These are phyloP conservation scores for Amaranthus cruentus DNA, from an alignment of 148 eudicot species.

Conservation along the genomic window DNA sequence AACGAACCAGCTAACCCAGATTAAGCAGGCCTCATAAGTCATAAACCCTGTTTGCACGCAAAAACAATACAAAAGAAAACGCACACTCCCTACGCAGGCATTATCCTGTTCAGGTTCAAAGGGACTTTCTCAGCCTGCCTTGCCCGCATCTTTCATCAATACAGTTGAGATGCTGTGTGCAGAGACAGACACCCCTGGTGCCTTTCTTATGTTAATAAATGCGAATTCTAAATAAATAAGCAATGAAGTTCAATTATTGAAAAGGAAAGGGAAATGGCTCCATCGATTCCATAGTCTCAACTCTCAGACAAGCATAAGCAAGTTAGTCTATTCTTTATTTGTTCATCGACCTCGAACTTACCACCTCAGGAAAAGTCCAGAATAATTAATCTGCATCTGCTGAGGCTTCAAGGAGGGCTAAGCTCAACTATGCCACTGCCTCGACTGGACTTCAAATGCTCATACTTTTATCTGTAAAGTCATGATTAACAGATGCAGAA, in stretches of 20 bases:
- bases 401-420: slow-evolving; percentile 29
- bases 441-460: slow-evolving; percentile 18
- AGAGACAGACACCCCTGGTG: slow-evolving; percentile 98
- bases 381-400: slow-evolving; percentile 31
- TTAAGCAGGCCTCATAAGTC: slow-evolving; percentile 12
- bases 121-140: slow-evolving; percentile 98
- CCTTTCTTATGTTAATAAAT: slow-evolving; percentile 66
- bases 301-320: background rate
- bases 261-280: slow-evolving; percentile 1
- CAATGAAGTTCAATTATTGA: too few relatives aligned
- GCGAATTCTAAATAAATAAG: background rate
- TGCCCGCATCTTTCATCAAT: slow-evolving; percentile 24
- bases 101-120: slow-evolving; percentile 99
- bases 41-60: slow-evolving; percentile 47
- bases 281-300: slow-evolving; percentile 25
- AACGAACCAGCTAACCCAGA: slow-evolving; percentile 22
- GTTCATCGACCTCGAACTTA: slow-evolving; percentile 32
- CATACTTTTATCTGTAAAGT: slow-evolving; percentile 20
- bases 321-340: slow-evolving; percentile 21
- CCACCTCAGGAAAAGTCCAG: slow-evolving; percentile 35
- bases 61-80: slow-evolving; percentile 16
- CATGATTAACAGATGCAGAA: background rate
- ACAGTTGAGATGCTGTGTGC: slow-evolving; percentile 36
- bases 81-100: slow-evolving; percentile 99
- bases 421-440: slow-evolving; percentile 18